These are phyloP conservation scores for Tylopilus sp. DNA, from an alignment of 768 basidiomycete species.

Conservation along the genomic window DNA sequence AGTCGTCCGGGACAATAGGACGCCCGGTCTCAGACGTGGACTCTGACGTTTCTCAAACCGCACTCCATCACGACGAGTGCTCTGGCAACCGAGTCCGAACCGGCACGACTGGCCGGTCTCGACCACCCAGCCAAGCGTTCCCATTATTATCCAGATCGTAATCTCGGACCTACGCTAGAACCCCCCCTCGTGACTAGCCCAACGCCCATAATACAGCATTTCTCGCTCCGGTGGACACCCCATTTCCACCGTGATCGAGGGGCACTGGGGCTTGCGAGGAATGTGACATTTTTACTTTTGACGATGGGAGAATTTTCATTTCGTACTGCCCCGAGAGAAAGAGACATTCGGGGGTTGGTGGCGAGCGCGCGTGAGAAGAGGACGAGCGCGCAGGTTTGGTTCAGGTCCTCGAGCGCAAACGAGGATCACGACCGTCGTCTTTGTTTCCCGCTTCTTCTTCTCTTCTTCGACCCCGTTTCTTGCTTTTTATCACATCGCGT, in stretches of 20 bases:
- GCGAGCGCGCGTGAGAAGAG: slow-evolving; percentile 21
- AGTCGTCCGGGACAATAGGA: neutral
- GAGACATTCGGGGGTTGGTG: neutral
- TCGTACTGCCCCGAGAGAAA: neutral
- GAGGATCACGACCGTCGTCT: slow-evolving; percentile 29
- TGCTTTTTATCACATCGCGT: slow-evolving; percentile 33
- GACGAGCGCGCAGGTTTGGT: slow-evolving; percentile 14
- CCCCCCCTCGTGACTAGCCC: neutral
- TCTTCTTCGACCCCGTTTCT: slow-evolving; percentile 36
- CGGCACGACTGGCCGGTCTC: neutral
- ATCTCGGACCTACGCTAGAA: neutral
- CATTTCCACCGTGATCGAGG: neutral
- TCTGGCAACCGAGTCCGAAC: slow-evolving; percentile 12
- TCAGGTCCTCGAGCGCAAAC: slow-evolving; percentile 26
- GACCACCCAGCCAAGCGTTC: no score
- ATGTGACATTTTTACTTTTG: no score
- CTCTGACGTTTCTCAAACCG: neutral
- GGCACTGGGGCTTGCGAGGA: neutral
- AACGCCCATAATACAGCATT: no score
- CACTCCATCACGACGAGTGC: slow-evolving; percentile 17
- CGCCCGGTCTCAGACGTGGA: neutral
- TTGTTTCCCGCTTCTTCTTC: slow-evolving; percentile 33
- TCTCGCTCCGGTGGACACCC: no score
- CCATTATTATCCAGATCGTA: no score
- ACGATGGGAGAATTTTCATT: neutral